A percentile compares a stretch with the other conserved stretches of the same genome.
phyloP scores from a whole-genome alignment of 148 eudicot species.

The Limonium bicolor region DNA sequence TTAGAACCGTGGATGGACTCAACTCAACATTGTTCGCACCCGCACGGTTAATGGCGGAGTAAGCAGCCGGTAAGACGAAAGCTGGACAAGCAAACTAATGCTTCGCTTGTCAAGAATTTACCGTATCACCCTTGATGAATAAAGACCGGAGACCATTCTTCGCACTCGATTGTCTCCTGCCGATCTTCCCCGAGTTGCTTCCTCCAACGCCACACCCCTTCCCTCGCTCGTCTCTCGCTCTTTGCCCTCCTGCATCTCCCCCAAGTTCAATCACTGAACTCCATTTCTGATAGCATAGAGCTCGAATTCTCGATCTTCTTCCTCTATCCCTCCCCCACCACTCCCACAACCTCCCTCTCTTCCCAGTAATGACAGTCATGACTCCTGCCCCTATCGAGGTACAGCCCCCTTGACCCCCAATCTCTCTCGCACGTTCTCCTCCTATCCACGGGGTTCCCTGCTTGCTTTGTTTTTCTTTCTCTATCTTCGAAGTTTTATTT shows the following conservation, averaged over 20 bases:
- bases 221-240: neutral
- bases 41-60: too few relatives aligned
- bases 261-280: slow-evolving; percentile 1
- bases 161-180: slow-evolving; percentile 8
- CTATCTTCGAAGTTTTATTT: too few relatives aligned
- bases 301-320: slow-evolving; percentile 4
- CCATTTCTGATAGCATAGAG: neutral
- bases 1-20: too few relatives aligned
- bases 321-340: neutral
- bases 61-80: too few relatives aligned
- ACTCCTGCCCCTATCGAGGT: slow-evolving; percentile 56
- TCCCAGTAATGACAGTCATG: slow-evolving; percentile 39
- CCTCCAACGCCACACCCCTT: slow-evolving; percentile 5
- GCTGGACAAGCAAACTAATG: too few relatives aligned
- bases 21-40: too few relatives aligned
- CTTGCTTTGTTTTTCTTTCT: neutral
- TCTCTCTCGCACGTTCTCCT: neutral
- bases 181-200: slow-evolving; percentile 16
- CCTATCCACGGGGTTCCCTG: neutral
- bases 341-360: slow-evolving; percentile 1
- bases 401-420: neutral
- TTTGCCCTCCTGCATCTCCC: slow-evolving; percentile 1
- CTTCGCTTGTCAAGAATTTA: too few relatives aligned
- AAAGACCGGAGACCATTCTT: slow-evolving; percentile 4
- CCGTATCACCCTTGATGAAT: too few relatives aligned